Evolutionary conservation across 768 basidiomycete genomes (phyloP).

Genomic region (Rhodotorula babjevae): DNA sequence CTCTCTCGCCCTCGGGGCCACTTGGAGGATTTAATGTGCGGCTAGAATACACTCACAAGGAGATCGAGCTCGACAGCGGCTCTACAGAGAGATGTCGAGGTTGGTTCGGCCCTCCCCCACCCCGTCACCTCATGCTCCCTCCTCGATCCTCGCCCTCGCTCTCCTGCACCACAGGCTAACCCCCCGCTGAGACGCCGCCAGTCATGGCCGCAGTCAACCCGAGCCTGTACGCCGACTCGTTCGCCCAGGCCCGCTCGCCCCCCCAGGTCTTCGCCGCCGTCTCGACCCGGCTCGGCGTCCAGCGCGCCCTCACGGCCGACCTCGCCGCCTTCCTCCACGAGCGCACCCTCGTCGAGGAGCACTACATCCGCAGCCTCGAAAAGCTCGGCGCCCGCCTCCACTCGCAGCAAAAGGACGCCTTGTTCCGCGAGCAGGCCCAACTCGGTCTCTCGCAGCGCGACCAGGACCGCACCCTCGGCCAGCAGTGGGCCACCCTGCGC

Average conservation of each 20-base stretch:
- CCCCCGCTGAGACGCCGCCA: not conserved
- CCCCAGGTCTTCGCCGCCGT: slow-evolving; percentile 12
- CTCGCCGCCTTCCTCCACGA: slow-evolving; percentile 29
- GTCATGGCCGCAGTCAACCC: slow-evolving; percentile 7
- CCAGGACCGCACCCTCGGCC: slow-evolving; percentile 7
- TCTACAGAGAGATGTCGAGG: no score
- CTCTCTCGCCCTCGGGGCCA: no score
- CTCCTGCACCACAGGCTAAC: no score
- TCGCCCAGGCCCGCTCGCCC: slow-evolving; percentile 18
- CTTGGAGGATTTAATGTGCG: no score
- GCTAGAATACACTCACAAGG: no score
- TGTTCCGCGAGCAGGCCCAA: slow-evolving; percentile 8
- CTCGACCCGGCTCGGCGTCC: slow-evolving; percentile 16
- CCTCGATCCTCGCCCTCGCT: no score
- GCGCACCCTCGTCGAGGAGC: slow-evolving; percentile 42
- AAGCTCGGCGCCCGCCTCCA: slow-evolving; percentile 17
- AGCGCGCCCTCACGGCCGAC: slow-evolving; percentile 31
- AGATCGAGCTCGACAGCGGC: no score
- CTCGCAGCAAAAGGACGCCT: not conserved
- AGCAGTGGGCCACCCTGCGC: not conserved
- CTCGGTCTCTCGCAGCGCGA: slow-evolving; percentile 1
- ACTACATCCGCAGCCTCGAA: slow-evolving; percentile 30
- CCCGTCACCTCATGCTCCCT: no score
- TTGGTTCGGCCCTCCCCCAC: no score
- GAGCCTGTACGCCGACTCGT: slow-evolving; percentile 18